Evolutionary conservation across 768 basidiomycete genomes (phyloP).

Genomic region (Lentinula sp.): DNA sequence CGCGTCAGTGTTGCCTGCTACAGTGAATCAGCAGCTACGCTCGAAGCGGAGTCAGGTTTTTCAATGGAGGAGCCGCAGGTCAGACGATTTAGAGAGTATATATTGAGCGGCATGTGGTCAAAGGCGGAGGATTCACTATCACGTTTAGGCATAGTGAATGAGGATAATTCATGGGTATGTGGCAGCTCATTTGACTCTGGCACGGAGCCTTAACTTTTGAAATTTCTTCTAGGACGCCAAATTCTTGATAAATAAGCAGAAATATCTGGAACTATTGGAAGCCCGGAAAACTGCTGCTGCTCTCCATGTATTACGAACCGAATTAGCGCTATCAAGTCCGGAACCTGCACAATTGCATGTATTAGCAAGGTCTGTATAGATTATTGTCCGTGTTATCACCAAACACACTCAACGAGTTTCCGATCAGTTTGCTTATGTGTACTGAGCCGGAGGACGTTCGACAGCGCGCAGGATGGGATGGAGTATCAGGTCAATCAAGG

Average conservation of each 20-base stretch:
- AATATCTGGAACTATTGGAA: slow-evolving; percentile 92
- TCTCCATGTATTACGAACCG: slow-evolving; percentile 78
- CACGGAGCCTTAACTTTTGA: slow-evolving; percentile 3
- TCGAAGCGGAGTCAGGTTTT: slow-evolving; percentile 93
- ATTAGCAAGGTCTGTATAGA: slow-evolving; percentile 65
- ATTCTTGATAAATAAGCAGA: slow-evolving; percentile 90
- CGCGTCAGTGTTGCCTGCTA: background rate
- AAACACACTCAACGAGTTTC: slow-evolving; percentile 11
- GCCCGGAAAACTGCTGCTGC: slow-evolving; percentile 74
- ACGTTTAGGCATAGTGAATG: slow-evolving; percentile 62
- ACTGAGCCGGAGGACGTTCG: slow-evolving; percentile 78
- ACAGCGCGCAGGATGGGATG: slow-evolving; percentile 83
- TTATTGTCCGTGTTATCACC: slow-evolving; percentile 12
- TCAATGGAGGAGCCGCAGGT: slow-evolving; percentile 75
- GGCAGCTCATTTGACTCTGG: background rate
- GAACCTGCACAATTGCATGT: slow-evolving; percentile 80
- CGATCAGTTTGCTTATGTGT: slow-evolving; percentile 84
- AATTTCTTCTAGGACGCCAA: slow-evolving; percentile 55
- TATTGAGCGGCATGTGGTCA: slow-evolving; percentile 76
- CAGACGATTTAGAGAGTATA: slow-evolving; percentile 70
- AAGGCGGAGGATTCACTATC: slow-evolving; percentile 68
- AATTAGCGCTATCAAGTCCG: slow-evolving; percentile 76
- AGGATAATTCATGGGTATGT: slow-evolving; percentile 66
- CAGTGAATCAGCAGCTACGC: slow-evolving; percentile 82
- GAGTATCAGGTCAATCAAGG: slow-evolving; percentile 75